Evolutionary conservation across 352 stramenopile genomes (phyloP).

Genomic region (Phytophthora kernoviae): DNA sequence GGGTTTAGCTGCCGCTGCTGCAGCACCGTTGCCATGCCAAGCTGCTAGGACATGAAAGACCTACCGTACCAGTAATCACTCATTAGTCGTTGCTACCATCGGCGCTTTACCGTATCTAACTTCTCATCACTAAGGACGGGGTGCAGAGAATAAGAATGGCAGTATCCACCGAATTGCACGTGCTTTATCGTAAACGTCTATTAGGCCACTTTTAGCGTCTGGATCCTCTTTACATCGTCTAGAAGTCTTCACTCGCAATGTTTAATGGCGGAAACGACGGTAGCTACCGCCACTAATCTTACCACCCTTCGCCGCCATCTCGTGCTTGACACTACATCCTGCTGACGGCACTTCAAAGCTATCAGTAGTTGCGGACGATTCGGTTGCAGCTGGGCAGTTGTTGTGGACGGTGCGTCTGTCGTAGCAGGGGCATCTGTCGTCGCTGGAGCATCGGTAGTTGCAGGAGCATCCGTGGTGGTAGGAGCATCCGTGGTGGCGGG

Average conservation of each 20-base stretch:
- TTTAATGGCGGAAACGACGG: slow-evolving; percentile 1
- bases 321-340: not conserved
- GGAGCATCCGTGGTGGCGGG: not conserved
- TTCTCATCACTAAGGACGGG: no score
- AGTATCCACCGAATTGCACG: no score
- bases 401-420: not conserved
- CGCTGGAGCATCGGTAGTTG: not conserved
- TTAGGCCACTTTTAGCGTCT: no score
- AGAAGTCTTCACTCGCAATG: not conserved
- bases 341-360: not conserved
- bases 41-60: no score
- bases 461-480: not conserved
- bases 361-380: not conserved
- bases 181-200: no score
- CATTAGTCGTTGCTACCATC: no score
- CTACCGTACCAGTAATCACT: no score
- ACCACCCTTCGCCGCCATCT: not conserved
- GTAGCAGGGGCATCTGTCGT: not conserved
- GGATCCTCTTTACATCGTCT: no score
- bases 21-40: no score
- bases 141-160: no score
- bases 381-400: not conserved
- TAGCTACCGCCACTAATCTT: not conserved
- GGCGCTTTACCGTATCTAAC: no score
- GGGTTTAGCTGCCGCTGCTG: no score